Conservation (phyloP, 2,329 filamentous ascomycete genomes). For the Fusarium brevicatenulatum region DNA sequence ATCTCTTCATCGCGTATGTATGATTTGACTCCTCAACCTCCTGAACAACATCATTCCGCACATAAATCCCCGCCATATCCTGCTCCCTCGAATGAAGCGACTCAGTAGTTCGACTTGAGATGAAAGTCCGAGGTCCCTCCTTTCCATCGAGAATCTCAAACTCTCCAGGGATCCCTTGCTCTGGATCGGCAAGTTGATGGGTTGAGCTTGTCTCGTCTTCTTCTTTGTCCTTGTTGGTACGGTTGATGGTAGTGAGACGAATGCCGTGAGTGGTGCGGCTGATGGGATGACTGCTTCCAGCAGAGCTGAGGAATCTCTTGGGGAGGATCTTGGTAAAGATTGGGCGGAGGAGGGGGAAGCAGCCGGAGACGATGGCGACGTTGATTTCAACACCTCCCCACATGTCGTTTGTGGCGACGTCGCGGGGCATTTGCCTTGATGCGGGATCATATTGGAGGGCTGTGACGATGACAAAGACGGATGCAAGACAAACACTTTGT, state of each 20-base stretch:
- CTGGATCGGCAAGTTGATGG: slow-evolving; percentile 34
- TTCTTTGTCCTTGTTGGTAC: slow-evolving; percentile 37
- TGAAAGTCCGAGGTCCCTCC: slow-evolving; percentile 19
- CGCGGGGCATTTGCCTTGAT: slow-evolving; percentile 37
- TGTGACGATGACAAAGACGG: slow-evolving; percentile 27
- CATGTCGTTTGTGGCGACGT: slow-evolving; percentile 25
- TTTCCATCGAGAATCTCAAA: slow-evolving; percentile 20
- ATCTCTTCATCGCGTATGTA: slow-evolving; percentile 21
- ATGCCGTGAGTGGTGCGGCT: slow-evolving; percentile 30
- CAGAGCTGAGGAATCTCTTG: slow-evolving; percentile 36
- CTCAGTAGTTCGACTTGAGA: slow-evolving; percentile 15
- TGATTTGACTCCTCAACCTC: slow-evolving; percentile 17
- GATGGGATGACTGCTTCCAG: slow-evolving; percentile 37
- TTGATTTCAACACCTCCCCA: slow-evolving; percentile 40
- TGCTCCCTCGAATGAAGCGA: slow-evolving; percentile 14
- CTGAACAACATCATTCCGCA: slow-evolving; percentile 33
- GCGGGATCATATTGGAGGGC: slow-evolving; percentile 26
- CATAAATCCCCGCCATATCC: slow-evolving; percentile 21
- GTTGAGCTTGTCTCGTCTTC: slow-evolving; percentile 38
- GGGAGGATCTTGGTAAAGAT: slow-evolving; percentile 38
- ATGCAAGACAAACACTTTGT: slow-evolving; percentile 33
- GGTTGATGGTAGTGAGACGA: slow-evolving; percentile 27
- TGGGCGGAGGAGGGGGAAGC: slow-evolving; percentile 39
- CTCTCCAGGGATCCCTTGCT: slow-evolving; percentile 22
- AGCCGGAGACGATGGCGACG: slow-evolving; percentile 39